Evolutionary conservation across 148 eudicot species (phyloP).

Genomic region (Chenopodium album): DNA sequence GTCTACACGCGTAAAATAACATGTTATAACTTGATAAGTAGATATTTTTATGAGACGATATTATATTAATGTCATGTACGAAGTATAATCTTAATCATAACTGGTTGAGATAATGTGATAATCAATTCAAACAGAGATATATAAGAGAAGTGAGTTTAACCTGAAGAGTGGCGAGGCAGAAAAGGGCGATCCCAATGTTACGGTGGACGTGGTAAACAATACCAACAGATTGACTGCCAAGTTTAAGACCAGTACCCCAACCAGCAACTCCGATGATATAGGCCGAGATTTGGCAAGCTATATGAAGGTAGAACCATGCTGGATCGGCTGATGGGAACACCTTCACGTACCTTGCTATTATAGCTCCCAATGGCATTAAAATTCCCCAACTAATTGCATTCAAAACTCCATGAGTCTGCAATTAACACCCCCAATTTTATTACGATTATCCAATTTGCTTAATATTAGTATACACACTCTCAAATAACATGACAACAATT

Average conservation of each 20-base stretch:
- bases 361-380: constrained; percentile 57
- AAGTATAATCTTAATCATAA: too few species aligned
- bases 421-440: neutral
- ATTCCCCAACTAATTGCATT: constrained; percentile 63
- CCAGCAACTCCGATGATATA: constrained; percentile 51
- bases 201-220: constrained; percentile 39
- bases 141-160: constrained; percentile 20
- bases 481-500: too few species aligned
- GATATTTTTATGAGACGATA: too few species aligned
- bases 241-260: constrained; percentile 55
- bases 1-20: too few species aligned
- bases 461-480: too few species aligned
- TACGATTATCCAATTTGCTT: neutral
- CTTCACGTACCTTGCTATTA: constrained; percentile 54
- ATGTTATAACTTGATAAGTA: too few species aligned
- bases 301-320: constrained; percentile 42
- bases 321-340: constrained; percentile 31
- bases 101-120: neutral
- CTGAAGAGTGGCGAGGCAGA: constrained; percentile 61
- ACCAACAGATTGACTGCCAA: constrained; percentile 40
- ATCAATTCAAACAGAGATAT: too few species aligned
- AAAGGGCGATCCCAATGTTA: constrained; percentile 43
- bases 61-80: too few species aligned
- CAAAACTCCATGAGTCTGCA: constrained; percentile 58
- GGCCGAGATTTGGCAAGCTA: constrained; percentile 43